A percentile compares a stretch with the other conserved stretches of the same genome.
Conservation (phyloP, 2,329 filamentous ascomycete species). For the Rachicladosporium sp. region DNA sequence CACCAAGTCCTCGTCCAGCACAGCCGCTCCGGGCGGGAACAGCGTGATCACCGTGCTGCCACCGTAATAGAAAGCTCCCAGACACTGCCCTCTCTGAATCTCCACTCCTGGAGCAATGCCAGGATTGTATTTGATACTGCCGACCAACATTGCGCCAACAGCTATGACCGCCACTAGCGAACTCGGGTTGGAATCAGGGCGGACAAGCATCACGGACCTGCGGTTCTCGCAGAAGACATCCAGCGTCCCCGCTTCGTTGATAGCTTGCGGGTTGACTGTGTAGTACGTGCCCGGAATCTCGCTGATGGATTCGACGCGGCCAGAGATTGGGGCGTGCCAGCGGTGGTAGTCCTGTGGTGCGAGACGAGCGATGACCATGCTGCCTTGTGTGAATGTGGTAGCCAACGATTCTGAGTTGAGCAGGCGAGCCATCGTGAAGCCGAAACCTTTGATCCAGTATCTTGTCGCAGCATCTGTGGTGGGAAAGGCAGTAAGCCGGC, state of each 20-base stretch:
- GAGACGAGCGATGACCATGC: slow-evolving; percentile 27
- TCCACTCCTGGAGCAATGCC: slow-evolving; percentile 22
- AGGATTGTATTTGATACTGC: slow-evolving; percentile 28
- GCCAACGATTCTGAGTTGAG: slow-evolving; percentile 20
- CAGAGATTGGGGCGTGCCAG: slow-evolving; percentile 26
- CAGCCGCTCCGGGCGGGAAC: slow-evolving; percentile 25
- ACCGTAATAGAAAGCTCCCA: slow-evolving; percentile 31
- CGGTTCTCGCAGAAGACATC: slow-evolving; percentile 35
- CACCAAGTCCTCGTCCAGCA: slow-evolving; percentile 29
- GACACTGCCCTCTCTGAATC: slow-evolving; percentile 27
- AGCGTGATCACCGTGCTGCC: slow-evolving; percentile 32
- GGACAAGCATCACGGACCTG: slow-evolving; percentile 28
- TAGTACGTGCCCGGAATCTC: slow-evolving; percentile 30
- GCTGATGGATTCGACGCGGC: slow-evolving; percentile 21
- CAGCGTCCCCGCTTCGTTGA: slow-evolving; percentile 28
- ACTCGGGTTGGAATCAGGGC: slow-evolving; percentile 19
- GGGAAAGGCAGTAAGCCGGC: slow-evolving; percentile 27
- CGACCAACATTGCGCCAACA: slow-evolving; percentile 34
- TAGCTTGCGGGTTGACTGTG: slow-evolving; percentile 32
- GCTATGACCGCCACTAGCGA: slow-evolving; percentile 28
- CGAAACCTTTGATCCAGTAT: slow-evolving; percentile 32
- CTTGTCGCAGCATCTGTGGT: slow-evolving; percentile 28
- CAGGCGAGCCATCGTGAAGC: slow-evolving; percentile 26
- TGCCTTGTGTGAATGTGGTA: slow-evolving; percentile 23
- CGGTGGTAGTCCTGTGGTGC: slow-evolving; percentile 33